Evolutionary conservation across 192 early-diverging fungal genomes (phyloP).

Genomic region (Backusella westeae): DNA sequence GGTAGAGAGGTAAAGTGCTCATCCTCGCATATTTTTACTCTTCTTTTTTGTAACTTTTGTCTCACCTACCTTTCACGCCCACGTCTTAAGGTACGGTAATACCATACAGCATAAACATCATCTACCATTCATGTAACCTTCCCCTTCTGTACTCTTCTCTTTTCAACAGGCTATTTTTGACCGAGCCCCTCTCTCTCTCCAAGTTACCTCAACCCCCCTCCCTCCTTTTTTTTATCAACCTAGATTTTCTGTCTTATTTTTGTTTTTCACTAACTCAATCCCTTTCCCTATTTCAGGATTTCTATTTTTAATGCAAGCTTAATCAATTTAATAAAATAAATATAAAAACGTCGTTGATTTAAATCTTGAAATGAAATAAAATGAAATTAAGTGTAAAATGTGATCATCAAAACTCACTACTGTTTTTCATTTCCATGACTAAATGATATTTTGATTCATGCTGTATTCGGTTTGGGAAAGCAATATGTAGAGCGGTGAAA

Average conservation of each 20-base stretch:
- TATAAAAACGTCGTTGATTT: background rate
- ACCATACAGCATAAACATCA: background rate
- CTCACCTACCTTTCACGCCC: constrained; percentile 4
- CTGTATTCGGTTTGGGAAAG: background rate
- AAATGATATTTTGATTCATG: background rate
- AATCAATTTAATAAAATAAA: background rate
- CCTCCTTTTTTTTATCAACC: background rate
- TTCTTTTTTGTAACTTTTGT: background rate
- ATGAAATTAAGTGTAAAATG: background rate
- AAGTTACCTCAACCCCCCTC: too few relatives aligned
- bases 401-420: background rate
- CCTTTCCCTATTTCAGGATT: constrained; percentile 2
- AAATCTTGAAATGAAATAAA: background rate
- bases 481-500: background rate
- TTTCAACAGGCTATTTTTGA: background rate
- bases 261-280: background rate
- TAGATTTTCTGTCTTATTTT: background rate
- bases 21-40: background rate
- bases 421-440: background rate
- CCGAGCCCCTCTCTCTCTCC: background rate
- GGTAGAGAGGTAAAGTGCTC: background rate
- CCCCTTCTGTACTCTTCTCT: background rate
- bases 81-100: constrained; percentile 6
- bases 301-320: constrained; percentile 6
- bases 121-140: constrained; percentile 2